phyloP scores from a whole-genome alignment of 108 stramenopile genomes.

The Cyclotella cryptica region DNA sequence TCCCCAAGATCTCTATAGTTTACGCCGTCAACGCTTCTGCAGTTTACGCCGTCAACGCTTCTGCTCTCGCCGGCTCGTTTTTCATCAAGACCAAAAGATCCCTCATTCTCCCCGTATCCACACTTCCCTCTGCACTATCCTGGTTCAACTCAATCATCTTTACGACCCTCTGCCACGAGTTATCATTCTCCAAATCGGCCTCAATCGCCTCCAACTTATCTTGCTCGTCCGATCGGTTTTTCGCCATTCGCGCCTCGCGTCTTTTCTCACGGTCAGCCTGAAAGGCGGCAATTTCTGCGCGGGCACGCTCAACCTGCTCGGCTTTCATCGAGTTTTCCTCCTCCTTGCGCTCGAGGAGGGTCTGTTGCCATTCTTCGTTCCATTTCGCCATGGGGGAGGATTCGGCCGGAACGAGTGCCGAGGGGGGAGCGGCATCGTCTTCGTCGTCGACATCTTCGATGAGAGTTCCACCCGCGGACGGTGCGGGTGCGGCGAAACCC shows the following conservation, averaged over 20 bases:
- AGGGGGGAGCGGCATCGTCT: conserved; percentile 19
- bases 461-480: not conserved
- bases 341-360: conserved; percentile 76
- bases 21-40: too few species aligned
- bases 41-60: conserved; percentile 61
- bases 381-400: conserved; percentile 80
- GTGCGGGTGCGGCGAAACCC: conserved; percentile 21
- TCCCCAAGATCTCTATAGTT: not conserved
- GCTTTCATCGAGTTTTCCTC: conserved; percentile 84
- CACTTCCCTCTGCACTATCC: conserved; percentile 66
- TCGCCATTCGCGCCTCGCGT: conserved; percentile 79
- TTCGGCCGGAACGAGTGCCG: conserved; percentile 27
- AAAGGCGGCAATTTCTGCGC: conserved; percentile 68
- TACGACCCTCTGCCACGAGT: conserved; percentile 87
- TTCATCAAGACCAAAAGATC: conserved; percentile 85
- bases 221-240: conserved; percentile 90
- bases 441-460: conserved; percentile 47
- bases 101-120: conserved; percentile 81
- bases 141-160: conserved; percentile 89
- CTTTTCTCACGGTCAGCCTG: conserved; percentile 70
- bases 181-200: conserved; percentile 93
- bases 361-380: conserved; percentile 87
- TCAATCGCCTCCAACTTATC: conserved; percentile 93
- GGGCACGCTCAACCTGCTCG: conserved; percentile 68
- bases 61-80: conserved; percentile 81